Evolutionary conservation across 768 basidiomycete species (phyloP).

Genomic region (Russula lepida): DNA sequence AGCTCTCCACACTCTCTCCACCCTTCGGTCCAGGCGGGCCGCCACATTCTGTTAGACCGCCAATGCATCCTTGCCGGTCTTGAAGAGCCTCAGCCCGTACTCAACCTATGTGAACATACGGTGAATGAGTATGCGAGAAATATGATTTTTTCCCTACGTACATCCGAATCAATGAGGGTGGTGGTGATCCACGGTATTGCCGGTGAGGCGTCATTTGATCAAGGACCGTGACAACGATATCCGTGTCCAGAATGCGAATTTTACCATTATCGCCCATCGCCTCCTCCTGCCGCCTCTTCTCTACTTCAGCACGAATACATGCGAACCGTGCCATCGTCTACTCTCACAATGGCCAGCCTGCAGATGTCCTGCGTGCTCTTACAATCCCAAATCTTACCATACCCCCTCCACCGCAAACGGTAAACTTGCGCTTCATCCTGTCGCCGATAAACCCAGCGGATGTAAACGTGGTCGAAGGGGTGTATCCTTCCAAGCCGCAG

Average conservation of each 20-base stretch:
- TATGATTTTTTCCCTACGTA: no score
- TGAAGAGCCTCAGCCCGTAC: no score
- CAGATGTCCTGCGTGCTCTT: conserved; percentile 46
- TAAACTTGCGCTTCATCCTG: conserved; percentile 60
- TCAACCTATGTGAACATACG: no score
- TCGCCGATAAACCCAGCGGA: conserved; percentile 80
- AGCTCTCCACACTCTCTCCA: no score
- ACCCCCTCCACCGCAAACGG: conserved; percentile 42
- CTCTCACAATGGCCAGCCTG: conserved; percentile 49
- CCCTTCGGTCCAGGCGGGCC: no score
- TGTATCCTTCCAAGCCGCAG: conserved; percentile 63
- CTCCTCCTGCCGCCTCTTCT: conserved; percentile 18
- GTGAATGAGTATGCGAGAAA: no score
- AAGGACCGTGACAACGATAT: no score
- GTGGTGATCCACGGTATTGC: no score
- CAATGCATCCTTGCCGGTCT: no score
- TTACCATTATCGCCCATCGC: not conserved
- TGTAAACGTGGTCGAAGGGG: conserved; percentile 71
- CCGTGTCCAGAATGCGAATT: not conserved
- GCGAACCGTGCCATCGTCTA: conserved; percentile 62
- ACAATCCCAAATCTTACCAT: conserved; percentile 44
- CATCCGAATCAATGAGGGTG: no score
- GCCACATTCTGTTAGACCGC: no score
- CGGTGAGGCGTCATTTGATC: no score
- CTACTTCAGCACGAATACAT: conserved; percentile 26